Evolutionary conservation across 495 filamentous ascomycete species (phyloP), one percentile per base, ranked within the genome.

Genomic region (Halenospora varia): DNA sequence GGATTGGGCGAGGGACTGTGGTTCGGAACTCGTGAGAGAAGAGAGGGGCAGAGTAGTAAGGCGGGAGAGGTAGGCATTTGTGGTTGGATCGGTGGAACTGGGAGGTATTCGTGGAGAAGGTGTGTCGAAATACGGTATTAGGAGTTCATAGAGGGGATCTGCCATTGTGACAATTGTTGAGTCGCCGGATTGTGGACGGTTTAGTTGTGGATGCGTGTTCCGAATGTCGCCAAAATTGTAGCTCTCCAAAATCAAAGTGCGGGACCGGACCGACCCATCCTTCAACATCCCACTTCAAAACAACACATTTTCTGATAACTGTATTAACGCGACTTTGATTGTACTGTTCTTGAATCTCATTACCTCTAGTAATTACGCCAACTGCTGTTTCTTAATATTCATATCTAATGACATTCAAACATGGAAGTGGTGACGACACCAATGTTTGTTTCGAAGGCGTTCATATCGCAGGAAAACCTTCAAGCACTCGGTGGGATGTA

Each of bases 31-130:
- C 25, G 80, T 79, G 46, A 97, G 79, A 9, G 89, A 81, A 23
- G 82, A 74, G 39, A 96, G 76, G 1, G 92, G 83, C 47, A 93
- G 85, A 1, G 89, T 88, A n/a, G 88, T 82, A 18, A 97, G 75
- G 29, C 84, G 82, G 62, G 83, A 83, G 59, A 97, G 85, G 69
- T 97, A 97, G 53, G 75, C 76, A 25, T 69, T 66, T 3, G 84
- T 84, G 22, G 76, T 75, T 25, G 75, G 61, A 70, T 85, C 78
- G 25, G 66, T 68, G 44, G 73, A 59, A 18, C 67, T 64, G 53
- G 73, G 64, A 18, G 57, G 55, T 11, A 68, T 60, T 48, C 65
- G 55, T 25, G 68, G 65, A 3, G 73, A 66, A 22, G 70, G 55
- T 6, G 66, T 61, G 61, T 81, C 73, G 51, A 87, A 70, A 66